A percentile compares a stretch with the other conserved stretches of the same genome.
These are phyloP conservation scores for Cercospora sp. DNA, from an alignment of 2,329 filamentous ascomycete genomes.

Conservation along the genomic window DNA sequence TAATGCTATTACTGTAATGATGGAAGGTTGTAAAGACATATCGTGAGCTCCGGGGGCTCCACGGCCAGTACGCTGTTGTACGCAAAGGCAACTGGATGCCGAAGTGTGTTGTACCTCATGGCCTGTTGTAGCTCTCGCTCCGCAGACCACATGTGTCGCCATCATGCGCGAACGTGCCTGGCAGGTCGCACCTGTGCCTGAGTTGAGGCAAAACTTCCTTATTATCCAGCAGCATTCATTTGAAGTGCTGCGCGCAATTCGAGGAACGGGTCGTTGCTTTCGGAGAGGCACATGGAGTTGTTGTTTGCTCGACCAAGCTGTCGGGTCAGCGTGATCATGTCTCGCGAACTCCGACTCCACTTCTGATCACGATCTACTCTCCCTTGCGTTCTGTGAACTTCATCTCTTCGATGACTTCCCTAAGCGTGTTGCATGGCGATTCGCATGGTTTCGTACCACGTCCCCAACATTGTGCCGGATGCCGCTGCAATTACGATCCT, in stretches of 20 bases:
- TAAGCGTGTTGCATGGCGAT: neutral
- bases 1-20: neutral
- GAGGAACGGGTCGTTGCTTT: neutral
- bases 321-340: neutral
- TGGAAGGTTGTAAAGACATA: neutral
- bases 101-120: neutral
- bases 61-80: neutral
- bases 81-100: neutral
- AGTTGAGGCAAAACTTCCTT: neutral
- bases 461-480: neutral
- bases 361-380: neutral
- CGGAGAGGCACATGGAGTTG: neutral
- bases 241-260: neutral
- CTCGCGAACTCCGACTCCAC: constrained; percentile 5
- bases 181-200: neutral
- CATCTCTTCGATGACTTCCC: neutral
- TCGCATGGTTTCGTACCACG: neutral
- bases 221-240: neutral
- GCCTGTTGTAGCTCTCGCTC: neutral
- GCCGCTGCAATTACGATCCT: neutral
- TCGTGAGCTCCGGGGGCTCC: neutral
- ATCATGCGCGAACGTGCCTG: neutral
- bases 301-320: constrained; percentile 3
- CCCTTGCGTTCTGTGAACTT: neutral
- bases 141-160: neutral